Percentiles rank a stretch among this genome's conserved stretches.
These are phyloP conservation scores for Artemisia annua DNA, from an alignment of 129 eudicot genomes.

Conservation along the genomic window DNA sequence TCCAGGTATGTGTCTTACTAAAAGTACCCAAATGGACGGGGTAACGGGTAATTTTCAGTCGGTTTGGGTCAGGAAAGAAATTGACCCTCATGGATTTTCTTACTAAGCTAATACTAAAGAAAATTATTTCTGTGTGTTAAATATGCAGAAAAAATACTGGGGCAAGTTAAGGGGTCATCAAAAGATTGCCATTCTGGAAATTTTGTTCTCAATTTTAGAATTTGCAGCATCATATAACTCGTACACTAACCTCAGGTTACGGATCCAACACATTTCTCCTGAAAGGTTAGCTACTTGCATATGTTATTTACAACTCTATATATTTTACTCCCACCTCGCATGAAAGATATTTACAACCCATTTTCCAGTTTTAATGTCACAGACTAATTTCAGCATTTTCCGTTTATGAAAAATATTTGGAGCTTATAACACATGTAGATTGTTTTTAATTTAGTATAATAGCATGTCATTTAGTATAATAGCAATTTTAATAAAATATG, in stretches of 20 bases:
- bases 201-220: slow-evolving; percentile 67
- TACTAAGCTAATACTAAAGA: background rate
- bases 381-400: background rate
- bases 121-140: slow-evolving; percentile 7
- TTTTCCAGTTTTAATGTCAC: background rate
- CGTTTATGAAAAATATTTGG: background rate
- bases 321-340: background rate
- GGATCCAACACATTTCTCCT: slow-evolving; percentile 71
- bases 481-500: background rate
- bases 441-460: too few species aligned
- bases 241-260: slow-evolving; percentile 69
- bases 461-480: background rate
- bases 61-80: background rate
- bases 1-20: slow-evolving; percentile 29
- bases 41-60: background rate
- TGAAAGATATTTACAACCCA: background rate
- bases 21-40: background rate
- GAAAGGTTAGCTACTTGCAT: slow-evolving; percentile 61
- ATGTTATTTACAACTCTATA: background rate
- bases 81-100: background rate
- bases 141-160: slow-evolving; percentile 85
- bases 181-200: slow-evolving; percentile 68
- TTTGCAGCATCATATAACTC: slow-evolving; percentile 96
- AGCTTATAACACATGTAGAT: background rate
- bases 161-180: slow-evolving; percentile 63